Conservation (phyloP, 2,329 filamentous ascomycete genomes). For the Fusarium fujikuroi region DNA sequence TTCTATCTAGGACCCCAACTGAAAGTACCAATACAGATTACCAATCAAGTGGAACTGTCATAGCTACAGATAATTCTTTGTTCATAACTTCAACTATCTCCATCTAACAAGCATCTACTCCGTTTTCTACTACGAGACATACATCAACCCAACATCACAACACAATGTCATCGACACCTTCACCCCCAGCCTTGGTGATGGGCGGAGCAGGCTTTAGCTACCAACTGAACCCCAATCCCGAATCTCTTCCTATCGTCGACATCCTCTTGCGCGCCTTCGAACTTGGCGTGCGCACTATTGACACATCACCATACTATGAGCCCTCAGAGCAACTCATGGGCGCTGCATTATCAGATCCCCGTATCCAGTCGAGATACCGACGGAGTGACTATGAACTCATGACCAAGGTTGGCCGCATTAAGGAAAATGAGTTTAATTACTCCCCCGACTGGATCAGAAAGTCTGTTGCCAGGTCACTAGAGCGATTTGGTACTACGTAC, state of each 20-base stretch:
- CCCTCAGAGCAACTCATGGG: conserved; percentile 10
- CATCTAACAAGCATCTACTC: background rate
- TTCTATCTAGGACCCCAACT: rapidly evolving
- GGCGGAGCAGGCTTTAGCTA: conserved; percentile 10
- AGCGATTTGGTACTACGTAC: background rate
- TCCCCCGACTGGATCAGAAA: background rate
- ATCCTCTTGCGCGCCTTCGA: conserved; percentile 3
- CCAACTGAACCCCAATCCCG: background rate
- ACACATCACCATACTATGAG: conserved; percentile 10
- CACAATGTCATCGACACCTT: background rate
- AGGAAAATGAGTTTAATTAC: conserved; percentile 11
- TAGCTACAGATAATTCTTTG: background rate
- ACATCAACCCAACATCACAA: background rate
- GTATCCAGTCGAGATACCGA: background rate
- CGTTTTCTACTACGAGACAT: rapidly evolving
- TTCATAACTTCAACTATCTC: no score
- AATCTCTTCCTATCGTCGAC: conserved; percentile 4
- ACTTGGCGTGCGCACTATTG: background rate
- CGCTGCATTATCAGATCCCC: background rate
- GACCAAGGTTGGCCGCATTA: conserved; percentile 10
- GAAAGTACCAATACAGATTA: no score
- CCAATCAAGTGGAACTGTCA: background rate
- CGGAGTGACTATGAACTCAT: conserved; percentile 1
- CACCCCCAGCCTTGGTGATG: background rate
- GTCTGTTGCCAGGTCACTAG: background rate